A percentile compares a stretch with the other conserved stretches of the same genome.
phyloP scores from a whole-genome alignment of 805 yeast species.

The Suhomyces emberorum region DNA sequence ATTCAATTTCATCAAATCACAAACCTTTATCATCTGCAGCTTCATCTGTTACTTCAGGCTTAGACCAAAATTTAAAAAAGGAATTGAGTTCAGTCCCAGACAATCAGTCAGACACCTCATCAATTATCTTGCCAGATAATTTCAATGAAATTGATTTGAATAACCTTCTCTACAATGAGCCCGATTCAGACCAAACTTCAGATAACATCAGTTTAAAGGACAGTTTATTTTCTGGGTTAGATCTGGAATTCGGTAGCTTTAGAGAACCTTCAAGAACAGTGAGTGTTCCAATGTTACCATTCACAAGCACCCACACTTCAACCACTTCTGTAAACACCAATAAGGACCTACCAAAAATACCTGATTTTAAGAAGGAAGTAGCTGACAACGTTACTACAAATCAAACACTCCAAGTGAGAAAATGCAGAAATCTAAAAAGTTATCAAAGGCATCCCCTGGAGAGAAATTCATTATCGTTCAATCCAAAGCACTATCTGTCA shows the following conservation, averaged over 20 bases:
- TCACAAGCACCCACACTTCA: not conserved
- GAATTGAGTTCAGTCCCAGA: not conserved
- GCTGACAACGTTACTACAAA: too few relatives aligned
- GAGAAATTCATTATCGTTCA: not conserved
- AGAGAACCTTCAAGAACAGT: slow-evolving; percentile 4
- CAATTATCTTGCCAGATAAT: slow-evolving; percentile 1
- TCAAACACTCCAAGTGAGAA: slow-evolving; percentile 1
- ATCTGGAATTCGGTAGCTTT: slow-evolving; percentile 2
- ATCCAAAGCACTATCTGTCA: not conserved
- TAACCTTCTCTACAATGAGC: not conserved
- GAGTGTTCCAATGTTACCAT: slow-evolving; percentile 2
- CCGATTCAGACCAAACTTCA: not conserved
- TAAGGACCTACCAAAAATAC: slow-evolving; percentile 2
- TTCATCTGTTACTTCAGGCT: not conserved
- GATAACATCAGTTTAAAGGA: slow-evolving; percentile 4
- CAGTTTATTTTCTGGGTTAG: slow-evolving; percentile 4
- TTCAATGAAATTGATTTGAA: not conserved
- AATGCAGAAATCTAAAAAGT: slow-evolving; percentile 9
- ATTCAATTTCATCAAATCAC: not conserved
- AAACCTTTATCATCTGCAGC: slow-evolving; percentile 1
- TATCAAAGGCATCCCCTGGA: slow-evolving; percentile 1
- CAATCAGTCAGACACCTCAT: not conserved
- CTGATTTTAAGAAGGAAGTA: not conserved
- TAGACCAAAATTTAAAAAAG: not conserved
- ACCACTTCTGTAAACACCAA: slow-evolving; percentile 5